Evolutionary conservation across 306 rosid species (phyloP), one percentile per base, ranked within the genome.

Genomic region (Prinsepia uniflora): DNA sequence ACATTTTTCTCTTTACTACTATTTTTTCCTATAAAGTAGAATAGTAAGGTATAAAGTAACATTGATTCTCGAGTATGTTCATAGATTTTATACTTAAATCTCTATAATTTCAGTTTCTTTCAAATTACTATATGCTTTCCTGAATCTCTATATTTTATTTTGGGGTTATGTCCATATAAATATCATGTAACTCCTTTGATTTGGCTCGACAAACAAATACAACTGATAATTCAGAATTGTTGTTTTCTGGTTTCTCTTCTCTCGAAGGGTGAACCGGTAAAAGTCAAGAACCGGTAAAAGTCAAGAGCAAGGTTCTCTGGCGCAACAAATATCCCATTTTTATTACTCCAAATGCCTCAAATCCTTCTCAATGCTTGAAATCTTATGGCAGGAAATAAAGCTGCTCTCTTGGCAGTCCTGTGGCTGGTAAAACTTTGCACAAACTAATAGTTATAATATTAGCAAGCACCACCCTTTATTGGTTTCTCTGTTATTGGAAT

Each of bases 321-420:
- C 55, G 98, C 95, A 42, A 78, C 98, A 36, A 94, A 89, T 77
- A 24, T 90, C 68, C 97, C 98, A 0, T 94, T 90, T 74, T 79
- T 93, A 65, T 74, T 93, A 20, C 84, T 93, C 50, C 98, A 93
- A 73, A 70, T 89, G 84, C 97, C 97, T 19, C 97, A 92, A 72
- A 92, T 92, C 76, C 68, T 87, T 52, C 97, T 92, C 43, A 92
- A 92, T 69, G 81, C 97, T 47, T 82, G 82, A 19, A 92, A 92
- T 76, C 97, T 92, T 40, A 5, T 85, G 49, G 76, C 93, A 0
- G 96, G 90, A 61, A 87, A 89, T 76, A 81, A 80, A 43, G 72
- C 79, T 22, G 97, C 97, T 9, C 94, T 92, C 67, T 72, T 82
- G 19, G 97, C 97, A 3, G 84, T 92, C 53, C 94, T 96, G 39